These are phyloP conservation scores for Neurospora africana DNA, from an alignment of 495 filamentous ascomycete genomes.

Conservation along the genomic window DNA sequence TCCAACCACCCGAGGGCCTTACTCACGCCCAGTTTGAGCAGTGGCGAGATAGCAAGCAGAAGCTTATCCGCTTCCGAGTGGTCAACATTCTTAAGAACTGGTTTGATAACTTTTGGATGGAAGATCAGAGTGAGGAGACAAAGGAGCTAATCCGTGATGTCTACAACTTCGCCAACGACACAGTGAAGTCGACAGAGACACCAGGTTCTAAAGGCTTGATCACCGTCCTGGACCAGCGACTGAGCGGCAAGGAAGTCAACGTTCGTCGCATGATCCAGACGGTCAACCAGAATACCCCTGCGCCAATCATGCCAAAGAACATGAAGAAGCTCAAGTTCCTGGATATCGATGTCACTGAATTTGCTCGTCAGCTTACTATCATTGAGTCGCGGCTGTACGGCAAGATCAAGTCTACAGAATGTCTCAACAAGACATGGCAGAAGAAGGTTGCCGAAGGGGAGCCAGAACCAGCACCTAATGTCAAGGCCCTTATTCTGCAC, in stretches of 20 bases:
- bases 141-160: conserved; percentile 79
- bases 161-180: conserved; percentile 82
- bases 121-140: conserved; percentile 70
- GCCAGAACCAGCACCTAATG: conserved; percentile 83
- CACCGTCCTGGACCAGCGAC: conserved; percentile 73
- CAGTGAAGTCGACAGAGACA: conserved; percentile 83
- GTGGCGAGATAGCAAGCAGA: conserved; percentile 92
- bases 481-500: conserved; percentile 91
- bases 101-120: conserved; percentile 99
- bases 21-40: conserved; percentile 63
- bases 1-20: conserved; percentile 84
- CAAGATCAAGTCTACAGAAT: conserved; percentile 91
- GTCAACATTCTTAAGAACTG: conserved; percentile 97
- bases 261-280: conserved; percentile 80
- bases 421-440: conserved; percentile 96
- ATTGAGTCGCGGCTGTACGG: conserved; percentile 91
- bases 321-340: conserved; percentile 99
- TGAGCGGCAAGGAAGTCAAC: conserved; percentile 78
- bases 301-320: conserved; percentile 92
- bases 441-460: conserved; percentile 78
- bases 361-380: conserved; percentile 91
- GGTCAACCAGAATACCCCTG: conserved; percentile 62
- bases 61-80: conserved; percentile 85
- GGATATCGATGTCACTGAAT: conserved; percentile 91
- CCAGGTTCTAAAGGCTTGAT: conserved; percentile 73